Conservation (phyloP, 2,329 filamentous ascomycete species). For the Pseudogymnoascus sp. region DNA sequence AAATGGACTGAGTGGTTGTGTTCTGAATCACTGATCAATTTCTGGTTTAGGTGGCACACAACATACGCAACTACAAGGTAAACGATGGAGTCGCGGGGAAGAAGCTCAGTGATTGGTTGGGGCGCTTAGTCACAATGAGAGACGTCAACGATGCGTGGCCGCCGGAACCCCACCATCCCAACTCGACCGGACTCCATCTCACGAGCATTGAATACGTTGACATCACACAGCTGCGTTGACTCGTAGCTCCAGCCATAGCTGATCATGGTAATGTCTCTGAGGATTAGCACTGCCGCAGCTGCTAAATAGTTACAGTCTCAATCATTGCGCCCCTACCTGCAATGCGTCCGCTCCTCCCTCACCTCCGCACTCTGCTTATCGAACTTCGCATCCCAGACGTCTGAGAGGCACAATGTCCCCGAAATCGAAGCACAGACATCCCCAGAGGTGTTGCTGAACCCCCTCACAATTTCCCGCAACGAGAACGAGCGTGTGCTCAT, state of each 20-base stretch:
- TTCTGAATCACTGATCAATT: constrained; percentile 5
- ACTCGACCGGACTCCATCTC: constrained; percentile 4
- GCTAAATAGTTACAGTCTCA: constrained; percentile 56
- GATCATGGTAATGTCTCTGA: not conserved
- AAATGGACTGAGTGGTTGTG: not conserved
- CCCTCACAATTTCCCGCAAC: constrained; percentile 83
- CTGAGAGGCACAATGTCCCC: constrained; percentile 95
- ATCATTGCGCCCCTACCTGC: constrained; percentile 92
- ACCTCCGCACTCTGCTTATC: constrained; percentile 88
- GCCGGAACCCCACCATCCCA: constrained; percentile 7
- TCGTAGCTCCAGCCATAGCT: constrained; percentile 7
- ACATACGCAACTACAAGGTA: constrained; percentile 2
- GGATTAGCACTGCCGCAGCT: not conserved
- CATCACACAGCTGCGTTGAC: not conserved
- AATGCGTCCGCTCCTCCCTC: constrained; percentile 89
- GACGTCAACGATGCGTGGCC: constrained; percentile 7
- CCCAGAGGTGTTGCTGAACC: constrained; percentile 88
- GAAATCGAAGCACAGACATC: constrained; percentile 91
- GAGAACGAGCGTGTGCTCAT: constrained; percentile 96
- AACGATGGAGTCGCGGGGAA: constrained; percentile 5
- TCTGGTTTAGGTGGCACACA: constrained; percentile 3
- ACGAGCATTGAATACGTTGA: constrained; percentile 8
- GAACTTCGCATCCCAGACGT: constrained; percentile 95
- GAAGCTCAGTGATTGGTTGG: constrained; percentile 3
- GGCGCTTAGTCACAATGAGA: constrained; percentile 5